A percentile compares a stretch with the other conserved stretches of the same genome.
phyloP scores from a whole-genome alignment of 352 stramenopile genomes.

The Phytophthora pisi region DNA sequence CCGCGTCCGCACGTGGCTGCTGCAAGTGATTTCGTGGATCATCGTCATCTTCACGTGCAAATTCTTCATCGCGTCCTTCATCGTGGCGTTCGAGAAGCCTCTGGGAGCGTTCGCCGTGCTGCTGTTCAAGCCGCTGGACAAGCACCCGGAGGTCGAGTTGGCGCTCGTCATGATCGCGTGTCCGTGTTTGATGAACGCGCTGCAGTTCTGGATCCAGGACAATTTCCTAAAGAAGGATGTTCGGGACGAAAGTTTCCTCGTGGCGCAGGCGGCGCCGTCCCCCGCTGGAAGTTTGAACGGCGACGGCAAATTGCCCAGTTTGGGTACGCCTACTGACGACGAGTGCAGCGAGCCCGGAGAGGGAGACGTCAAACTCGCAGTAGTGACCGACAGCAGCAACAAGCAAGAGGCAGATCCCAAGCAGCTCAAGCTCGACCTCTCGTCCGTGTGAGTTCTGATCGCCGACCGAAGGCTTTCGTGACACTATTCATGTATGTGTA shows the following conservation, averaged over 20 bases:
- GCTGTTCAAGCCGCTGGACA: constrained; percentile 73
- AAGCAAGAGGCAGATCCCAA: constrained; percentile 17
- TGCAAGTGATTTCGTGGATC: constrained; percentile 83
- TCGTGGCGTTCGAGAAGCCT: constrained; percentile 71
- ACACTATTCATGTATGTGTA: neutral
- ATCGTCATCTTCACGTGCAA: constrained; percentile 83
- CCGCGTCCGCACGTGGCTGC: constrained; percentile 66
- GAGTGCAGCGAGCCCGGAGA: constrained; percentile 32
- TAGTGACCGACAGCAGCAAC: constrained; percentile 15
- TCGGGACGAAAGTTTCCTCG: constrained; percentile 58
- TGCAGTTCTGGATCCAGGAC: constrained; percentile 92
- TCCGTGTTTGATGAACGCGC: constrained; percentile 87
- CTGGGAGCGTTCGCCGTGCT: constrained; percentile 61
- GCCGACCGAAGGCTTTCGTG: neutral
- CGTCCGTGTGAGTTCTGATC: constrained; percentile 19
- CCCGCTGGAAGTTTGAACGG: constrained; percentile 25
- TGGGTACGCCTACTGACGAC: constrained; percentile 43
- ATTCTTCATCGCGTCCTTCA: constrained; percentile 76
- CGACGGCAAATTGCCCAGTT: constrained; percentile 34
- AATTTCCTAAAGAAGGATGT: constrained; percentile 91
- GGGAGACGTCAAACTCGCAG: constrained; percentile 29
- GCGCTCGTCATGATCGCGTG: constrained; percentile 89
- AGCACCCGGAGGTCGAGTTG: constrained; percentile 76
- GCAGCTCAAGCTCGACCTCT: constrained; percentile 30
- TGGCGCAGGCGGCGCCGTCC: constrained; percentile 44